phyloP scores from a whole-genome alignment of 2,329 filamentous ascomycete species.

The Penicillium corylophilum region DNA sequence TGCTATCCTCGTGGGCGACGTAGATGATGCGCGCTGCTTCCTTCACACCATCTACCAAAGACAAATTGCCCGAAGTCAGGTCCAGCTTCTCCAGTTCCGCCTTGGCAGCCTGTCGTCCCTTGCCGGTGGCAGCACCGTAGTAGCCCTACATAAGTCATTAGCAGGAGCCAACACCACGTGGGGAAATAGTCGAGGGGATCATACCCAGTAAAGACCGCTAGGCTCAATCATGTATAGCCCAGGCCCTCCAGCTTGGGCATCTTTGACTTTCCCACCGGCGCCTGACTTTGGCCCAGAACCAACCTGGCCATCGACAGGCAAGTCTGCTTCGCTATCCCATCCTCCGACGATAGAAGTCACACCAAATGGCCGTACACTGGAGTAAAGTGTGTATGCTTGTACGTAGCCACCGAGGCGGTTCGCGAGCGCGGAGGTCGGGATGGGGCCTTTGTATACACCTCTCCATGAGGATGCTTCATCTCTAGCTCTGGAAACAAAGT shows the following conservation, averaged over 20 bases:
- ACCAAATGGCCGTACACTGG: conserved; percentile 92
- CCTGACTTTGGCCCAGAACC: conserved; percentile 75
- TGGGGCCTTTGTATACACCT: conserved; percentile 89
- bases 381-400: conserved; percentile 96
- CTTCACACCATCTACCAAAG: conserved; percentile 84
- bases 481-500: conserved; percentile 91
- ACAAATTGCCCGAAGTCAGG: conserved; percentile 72
- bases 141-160: conserved; percentile 63
- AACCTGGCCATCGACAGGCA: conserved; percentile 86
- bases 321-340: conserved; percentile 84
- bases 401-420: conserved; percentile 93
- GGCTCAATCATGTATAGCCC: conserved; percentile 99
- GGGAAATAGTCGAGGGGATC: conserved; percentile 11
- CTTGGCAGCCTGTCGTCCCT: conserved; percentile 94
- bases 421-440: conserved; percentile 82
- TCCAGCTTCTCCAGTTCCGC: conserved; percentile 98
- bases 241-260: conserved; percentile 79
- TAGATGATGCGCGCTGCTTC: conserved; percentile 97
- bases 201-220: conserved; percentile 88
- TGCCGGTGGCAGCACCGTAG: conserved; percentile 95
- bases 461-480: conserved; percentile 93
- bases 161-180: conserved; percentile 3
- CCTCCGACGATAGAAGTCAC: conserved; percentile 93
- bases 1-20: conserved; percentile 96
- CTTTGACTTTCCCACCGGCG: conserved; percentile 76